Conservation (phyloP, 2,329 filamentous ascomycete genomes). For the Penicillium sumatraense region DNA sequence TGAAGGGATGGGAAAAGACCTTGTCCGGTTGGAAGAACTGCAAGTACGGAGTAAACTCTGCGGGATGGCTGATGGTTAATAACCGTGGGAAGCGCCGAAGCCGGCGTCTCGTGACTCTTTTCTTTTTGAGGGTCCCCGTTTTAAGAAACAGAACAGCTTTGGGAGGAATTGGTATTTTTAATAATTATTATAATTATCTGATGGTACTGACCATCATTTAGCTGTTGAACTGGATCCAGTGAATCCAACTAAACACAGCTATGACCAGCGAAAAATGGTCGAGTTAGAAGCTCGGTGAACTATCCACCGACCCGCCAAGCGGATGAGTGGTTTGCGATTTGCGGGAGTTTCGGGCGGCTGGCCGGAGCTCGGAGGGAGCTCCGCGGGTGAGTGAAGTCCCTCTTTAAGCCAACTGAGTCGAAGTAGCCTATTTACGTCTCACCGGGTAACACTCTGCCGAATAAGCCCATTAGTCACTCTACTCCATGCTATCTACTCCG, state of each 20-base stretch:
- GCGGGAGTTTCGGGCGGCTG: slow-evolving; percentile 8
- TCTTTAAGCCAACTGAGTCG: background rate
- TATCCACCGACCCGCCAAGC: slow-evolving; percentile 23
- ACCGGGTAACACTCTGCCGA: slow-evolving; percentile 23
- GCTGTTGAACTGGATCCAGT: background rate
- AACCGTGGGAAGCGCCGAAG: slow-evolving; percentile 32
- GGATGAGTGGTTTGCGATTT: slow-evolving; percentile 6
- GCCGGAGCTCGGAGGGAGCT: slow-evolving; percentile 31
- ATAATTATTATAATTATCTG: background rate
- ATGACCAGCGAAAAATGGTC: background rate
- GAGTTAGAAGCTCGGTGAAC: slow-evolving; percentile 18
- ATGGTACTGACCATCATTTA: background rate
- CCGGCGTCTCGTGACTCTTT: slow-evolving; percentile 26
- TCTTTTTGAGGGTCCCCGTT: background rate
- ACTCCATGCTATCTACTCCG: no score
- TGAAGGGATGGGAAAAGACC: slow-evolving; percentile 28
- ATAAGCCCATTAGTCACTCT: no score
- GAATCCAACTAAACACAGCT: slow-evolving; percentile 17
- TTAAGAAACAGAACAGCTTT: background rate
- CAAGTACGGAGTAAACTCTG: background rate
- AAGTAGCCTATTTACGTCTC: background rate
- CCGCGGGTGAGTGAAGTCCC: slow-evolving; percentile 14
- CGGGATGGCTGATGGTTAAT: slow-evolving; percentile 7
- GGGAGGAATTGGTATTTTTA: no score
- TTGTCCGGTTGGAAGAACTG: no score